Evolutionary conservation across 306 rosid genomes (phyloP).

Genomic region (Myrica gale): DNA sequence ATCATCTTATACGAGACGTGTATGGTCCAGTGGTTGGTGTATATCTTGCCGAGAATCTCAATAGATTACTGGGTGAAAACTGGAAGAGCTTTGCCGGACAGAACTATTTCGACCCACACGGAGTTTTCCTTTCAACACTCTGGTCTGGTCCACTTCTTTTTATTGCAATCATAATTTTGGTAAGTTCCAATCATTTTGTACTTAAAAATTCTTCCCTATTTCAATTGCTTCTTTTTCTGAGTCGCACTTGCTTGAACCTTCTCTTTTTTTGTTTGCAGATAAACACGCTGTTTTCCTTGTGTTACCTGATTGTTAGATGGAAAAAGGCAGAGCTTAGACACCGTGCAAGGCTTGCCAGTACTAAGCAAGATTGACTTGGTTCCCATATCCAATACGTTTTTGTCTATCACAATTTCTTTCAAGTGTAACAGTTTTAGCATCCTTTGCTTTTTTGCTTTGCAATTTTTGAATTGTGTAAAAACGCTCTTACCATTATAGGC

Average conservation of each 20-base stretch:
- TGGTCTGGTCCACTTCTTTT: conserved; percentile 97
- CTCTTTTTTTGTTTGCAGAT: conserved; percentile 54
- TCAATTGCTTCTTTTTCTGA: conserved; percentile 5
- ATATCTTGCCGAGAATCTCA: conserved; percentile 77
- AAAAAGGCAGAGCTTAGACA: conserved; percentile 92
- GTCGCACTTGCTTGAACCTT: conserved; percentile 14
- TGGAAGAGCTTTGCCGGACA: conserved; percentile 83
- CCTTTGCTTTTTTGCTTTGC: neutral
- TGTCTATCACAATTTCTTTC: neutral
- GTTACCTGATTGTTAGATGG: conserved; percentile 85
- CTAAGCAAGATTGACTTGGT: conserved; percentile 57
- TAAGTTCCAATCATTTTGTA: conserved; percentile 36
- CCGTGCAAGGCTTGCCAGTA: conserved; percentile 69
- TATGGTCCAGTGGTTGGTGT: conserved; percentile 83
- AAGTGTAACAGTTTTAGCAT: neutral
- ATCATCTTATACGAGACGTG: conserved; percentile 17
- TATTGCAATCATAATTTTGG: conserved; percentile 84
- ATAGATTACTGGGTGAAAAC: conserved; percentile 52
- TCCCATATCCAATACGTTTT: neutral
- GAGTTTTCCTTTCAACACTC: conserved; percentile 71
- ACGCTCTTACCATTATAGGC: neutral
- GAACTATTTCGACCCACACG: conserved; percentile 83
- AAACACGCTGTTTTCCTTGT: conserved; percentile 79
- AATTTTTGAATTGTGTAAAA: conserved; percentile 18
- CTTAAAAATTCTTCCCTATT: neutral